phyloP scores from a whole-genome alignment of 164 flowering plant species.

The Umbilicus rupestris region DNA sequence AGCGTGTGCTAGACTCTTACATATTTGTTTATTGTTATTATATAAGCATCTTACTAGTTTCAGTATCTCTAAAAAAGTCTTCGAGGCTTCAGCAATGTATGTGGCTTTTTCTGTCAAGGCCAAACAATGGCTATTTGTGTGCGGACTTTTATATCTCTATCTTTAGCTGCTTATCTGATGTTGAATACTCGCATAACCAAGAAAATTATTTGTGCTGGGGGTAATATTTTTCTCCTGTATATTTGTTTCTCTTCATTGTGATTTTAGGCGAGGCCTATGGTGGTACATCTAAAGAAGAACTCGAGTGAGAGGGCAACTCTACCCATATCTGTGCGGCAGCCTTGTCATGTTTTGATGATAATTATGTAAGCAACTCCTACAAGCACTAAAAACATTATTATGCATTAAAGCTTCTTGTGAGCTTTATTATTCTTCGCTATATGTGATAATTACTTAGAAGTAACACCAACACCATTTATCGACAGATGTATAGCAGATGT shows the following conservation, averaged over 20 bases:
- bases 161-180: conserved; percentile 27
- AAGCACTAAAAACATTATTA: not conserved
- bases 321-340: conserved; percentile 45
- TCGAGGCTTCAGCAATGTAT: not conserved
- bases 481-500: conserved; percentile 62
- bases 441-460: not conserved
- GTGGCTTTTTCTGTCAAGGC: conserved; percentile 26
- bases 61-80: not conserved
- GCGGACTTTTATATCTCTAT: conserved; percentile 17
- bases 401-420: not conserved
- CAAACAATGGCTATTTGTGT: conserved; percentile 15
- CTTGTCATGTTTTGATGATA: conserved; percentile 51
- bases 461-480: not conserved
- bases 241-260: not conserved
- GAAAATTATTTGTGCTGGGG: not conserved
- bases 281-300: conserved; percentile 16
- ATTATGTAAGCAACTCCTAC: conserved; percentile 33
- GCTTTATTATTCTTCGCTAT: not conserved
- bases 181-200: not conserved
- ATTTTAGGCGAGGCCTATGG: conserved; percentile 24
- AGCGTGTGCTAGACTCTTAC: not conserved
- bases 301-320: conserved; percentile 20
- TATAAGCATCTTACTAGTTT: not conserved
- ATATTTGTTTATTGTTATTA: not conserved
- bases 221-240: not conserved